Conservation (phyloP, 2,329 filamentous ascomycete genomes). For the Colletotrichum sidae region DNA sequence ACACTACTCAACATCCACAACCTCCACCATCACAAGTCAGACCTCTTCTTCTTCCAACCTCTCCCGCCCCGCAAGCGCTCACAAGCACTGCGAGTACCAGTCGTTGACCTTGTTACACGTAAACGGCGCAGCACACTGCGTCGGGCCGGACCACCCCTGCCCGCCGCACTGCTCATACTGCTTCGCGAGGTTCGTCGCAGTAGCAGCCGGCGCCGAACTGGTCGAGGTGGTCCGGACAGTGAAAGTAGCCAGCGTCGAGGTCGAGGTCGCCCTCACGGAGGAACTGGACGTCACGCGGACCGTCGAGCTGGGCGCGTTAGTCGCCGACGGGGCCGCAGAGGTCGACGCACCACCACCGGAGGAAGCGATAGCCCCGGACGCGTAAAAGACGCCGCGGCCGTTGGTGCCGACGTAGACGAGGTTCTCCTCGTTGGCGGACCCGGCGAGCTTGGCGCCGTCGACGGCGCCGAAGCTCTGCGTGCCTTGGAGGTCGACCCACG, state of each 20-base stretch:
- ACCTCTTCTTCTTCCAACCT: too few relatives aligned
- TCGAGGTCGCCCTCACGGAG: conserved; percentile 2
- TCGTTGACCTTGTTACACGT: conserved; percentile 49
- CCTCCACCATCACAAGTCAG: too few relatives aligned
- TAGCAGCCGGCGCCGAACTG: conserved; percentile 22
- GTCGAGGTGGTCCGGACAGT: conserved; percentile 28
- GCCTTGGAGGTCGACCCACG: conserved; percentile 62
- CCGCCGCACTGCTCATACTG: conserved; percentile 56
- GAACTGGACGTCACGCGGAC: conserved; percentile 9
- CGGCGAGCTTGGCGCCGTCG: conserved; percentile 52
- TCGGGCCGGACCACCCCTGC: conserved; percentile 49
- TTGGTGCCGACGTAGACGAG: conserved; percentile 64
- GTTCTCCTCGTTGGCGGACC: conserved; percentile 57
- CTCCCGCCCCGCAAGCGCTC: conserved; percentile 6
- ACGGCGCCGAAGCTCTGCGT: conserved; percentile 59
- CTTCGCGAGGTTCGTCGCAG: conserved; percentile 30
- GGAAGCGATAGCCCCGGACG: conserved; percentile 30
- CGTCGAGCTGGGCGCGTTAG: conserved; percentile 17
- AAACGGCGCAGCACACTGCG: conserved; percentile 55
- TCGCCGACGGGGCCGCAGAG: conserved; percentile 10
- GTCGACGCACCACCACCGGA: conserved; percentile 22
- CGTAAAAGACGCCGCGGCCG: conserved; percentile 58
- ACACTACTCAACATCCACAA: too few relatives aligned
- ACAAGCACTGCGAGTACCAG: conserved; percentile 57
- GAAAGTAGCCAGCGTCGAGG: conserved; percentile 17